Base-by-base conservation (phyloP, 192 early-diverging fungal genomes). In the Entrophospora sp. region DNA sequence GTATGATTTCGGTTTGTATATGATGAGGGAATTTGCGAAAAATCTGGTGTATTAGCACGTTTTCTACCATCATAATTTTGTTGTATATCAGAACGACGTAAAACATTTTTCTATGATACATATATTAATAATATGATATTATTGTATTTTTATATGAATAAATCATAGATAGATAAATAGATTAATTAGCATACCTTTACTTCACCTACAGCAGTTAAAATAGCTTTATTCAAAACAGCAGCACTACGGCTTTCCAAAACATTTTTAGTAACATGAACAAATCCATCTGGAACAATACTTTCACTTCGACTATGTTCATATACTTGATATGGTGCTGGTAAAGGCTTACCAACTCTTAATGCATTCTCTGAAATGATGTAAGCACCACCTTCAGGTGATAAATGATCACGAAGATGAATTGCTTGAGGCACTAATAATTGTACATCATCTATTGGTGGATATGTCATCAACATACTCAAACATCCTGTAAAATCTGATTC, bases 401-500 rank as follows among this genome's bases (percentile, higher is more conserved):
- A 66, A 30, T 79, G 74, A 20, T 81, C 72, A 20, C 82, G 85
- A 63, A 90, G 74, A 30, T 75, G 78, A 43, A 83, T 76, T 0
- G 87, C 88, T 73, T 90, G 88, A 35, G 83, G 66, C 10, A 87
- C 80, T 18, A 87, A 74, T 25, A 77, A 60, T 30, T 55, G 69
- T 10, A 83, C 76, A 22, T 76, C 74, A 12, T 73, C 71, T 30
- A 84, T 69, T 12, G 76, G 72, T 5, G 87, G 82, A 34, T 83
- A 77, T 34, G 84, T 74, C 80, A 91, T 78, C 35, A 91, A 68
- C 44, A 81, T 76, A 25, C 72, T 79, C 20, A 91, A 68, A 45
- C 83, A 84, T 48, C 75, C 83, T 3, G 85, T 75, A 69, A 88
- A 87, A 56, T 89, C 89, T 27, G 74, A 75, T 2, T 77, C 68